A percentile compares a stretch with the other conserved stretches of the same genome.
Conservation (phyloP, 805 yeast species). For the Saccharomyces paradoxus region DNA sequence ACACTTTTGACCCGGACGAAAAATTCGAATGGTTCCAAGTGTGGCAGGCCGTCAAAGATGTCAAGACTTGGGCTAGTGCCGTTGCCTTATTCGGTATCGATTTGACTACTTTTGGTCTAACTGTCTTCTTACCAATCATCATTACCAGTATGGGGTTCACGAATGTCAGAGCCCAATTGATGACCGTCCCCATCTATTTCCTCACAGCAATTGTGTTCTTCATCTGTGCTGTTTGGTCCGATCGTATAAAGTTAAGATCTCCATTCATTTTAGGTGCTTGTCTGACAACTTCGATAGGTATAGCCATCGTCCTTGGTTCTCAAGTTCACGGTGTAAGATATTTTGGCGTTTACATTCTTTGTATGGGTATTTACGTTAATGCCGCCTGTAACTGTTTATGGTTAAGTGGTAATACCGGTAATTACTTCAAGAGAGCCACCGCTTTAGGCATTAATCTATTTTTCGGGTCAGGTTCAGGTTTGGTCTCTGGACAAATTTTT, state of each 20-base stretch:
- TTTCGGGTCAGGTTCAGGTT: constrained; percentile 33
- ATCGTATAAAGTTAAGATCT: constrained; percentile 40
- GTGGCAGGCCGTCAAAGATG: constrained; percentile 24
- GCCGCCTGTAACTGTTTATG: constrained; percentile 35
- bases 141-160: constrained; percentile 37
- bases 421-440: constrained; percentile 35
- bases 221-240: constrained; percentile 56
- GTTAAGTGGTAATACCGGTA: constrained; percentile 35
- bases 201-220: constrained; percentile 62
- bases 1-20: constrained; percentile 31
- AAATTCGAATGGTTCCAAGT: constrained; percentile 33
- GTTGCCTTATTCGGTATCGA: constrained; percentile 34
- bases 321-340: constrained; percentile 31
- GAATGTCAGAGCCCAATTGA: constrained; percentile 66
- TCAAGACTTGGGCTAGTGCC: constrained; percentile 27
- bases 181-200: constrained; percentile 83
- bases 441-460: constrained; percentile 33
- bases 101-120: constrained; percentile 33
- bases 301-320: constrained; percentile 29
- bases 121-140: constrained; percentile 38
- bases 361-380: constrained; percentile 34
- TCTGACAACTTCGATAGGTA: constrained; percentile 28
- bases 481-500: constrained; percentile 34
- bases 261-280: constrained; percentile 32
- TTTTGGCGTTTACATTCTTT: constrained; percentile 33